Evolutionary conservation across 306 rosid species (phyloP), one percentile per base, ranked within the genome.

Genomic region (Malus sylvestris): DNA sequence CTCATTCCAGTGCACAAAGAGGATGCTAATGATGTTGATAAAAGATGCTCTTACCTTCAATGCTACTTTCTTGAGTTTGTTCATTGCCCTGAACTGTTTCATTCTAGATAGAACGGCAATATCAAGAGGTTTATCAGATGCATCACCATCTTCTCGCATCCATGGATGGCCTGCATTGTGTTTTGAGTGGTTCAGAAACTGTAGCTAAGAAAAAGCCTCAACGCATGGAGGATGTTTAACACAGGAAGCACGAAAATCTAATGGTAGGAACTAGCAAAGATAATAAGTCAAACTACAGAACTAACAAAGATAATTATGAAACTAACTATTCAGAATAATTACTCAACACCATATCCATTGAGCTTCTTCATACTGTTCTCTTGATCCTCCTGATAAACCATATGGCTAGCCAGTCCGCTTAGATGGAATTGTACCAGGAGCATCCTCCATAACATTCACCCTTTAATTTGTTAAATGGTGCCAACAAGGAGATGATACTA

Each of bases 71-170:
- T 94, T 94, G 60, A 94, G 91, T 84, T 91, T 94, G 93, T 94
- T 94, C 98, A 91, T 94, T 80, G 98, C 98, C 65, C 96, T 87
- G 84, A 94, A 94, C 87, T 94, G 98, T 70, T 94, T 94, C 93
- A 94, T 90, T 90, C 98, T 90, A 67, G 89, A 74, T 79, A 94
- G 84, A 77, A 94, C 98, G 71, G 96, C 93, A 87, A 87, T 85
- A 84, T 94, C 98, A 83, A 94, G 95, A 74, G 98, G 98, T 84
- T 90, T 86, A 83, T 94, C 97, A 46, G 98, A 84, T 85, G 96
- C 97, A 72, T 81, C 90, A 33, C 98, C 98, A 78, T 95, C 97
- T 83, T 79, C 97, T 86, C 91, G 88, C 97, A 95, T 84, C 98
- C 98, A 95, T 64, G 98, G 97, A 86, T 95, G 98, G 83, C 88